Evolutionary conservation across 2,329 filamentous ascomycete species (phyloP), one percentile per base, ranked within the genome.

Genomic region (Pyrenochaeta sp.): DNA sequence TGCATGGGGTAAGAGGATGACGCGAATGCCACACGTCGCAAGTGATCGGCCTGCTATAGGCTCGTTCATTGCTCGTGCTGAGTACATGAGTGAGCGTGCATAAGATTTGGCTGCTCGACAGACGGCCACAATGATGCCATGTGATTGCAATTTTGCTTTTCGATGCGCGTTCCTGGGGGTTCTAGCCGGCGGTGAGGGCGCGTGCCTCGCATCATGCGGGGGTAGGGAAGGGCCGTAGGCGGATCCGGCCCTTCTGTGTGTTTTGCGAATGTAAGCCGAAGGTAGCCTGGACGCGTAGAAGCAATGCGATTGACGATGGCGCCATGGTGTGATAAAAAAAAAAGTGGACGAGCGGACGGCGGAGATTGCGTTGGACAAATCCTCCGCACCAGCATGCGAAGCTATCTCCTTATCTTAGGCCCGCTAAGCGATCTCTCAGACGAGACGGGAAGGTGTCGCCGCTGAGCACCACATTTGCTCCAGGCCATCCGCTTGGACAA

Each of bases 201-300:
- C 65, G 59, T 66, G 65, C 58, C 44, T 59, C 39, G 62, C 62
- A 52, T 56, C 54, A 58, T 71, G 65, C 62, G 68, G 69, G 69
- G 65, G 58, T 40, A 36, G 34, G 47, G 30, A 53, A 39, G 43
- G 48, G 54, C 50, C 55, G 50, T 50, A 58, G 60, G 60, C 64
- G 56, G 53, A 60, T 62, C 56, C 59, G 58, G 54, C 39, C 52
- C 49, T 30, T 25, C 48, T 52, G 46, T 56, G 48, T 56, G 43
- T 52, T 39, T 40, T 40, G 53, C 39, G 43, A 56, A 40, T 46
- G 54, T 71, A 70, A 73, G 72, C 72, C 71, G 71, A 71, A 66
- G 67, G 60, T 73, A 73, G 65, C 72, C 71, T 65, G 54, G 50
- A 40, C 52, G 54, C 52, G 32, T 28, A 44, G 59, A 54, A 40